phyloP scores from a whole-genome alignment of 192 early-diverging fungal species.

The Entomortierella parvispora region DNA sequence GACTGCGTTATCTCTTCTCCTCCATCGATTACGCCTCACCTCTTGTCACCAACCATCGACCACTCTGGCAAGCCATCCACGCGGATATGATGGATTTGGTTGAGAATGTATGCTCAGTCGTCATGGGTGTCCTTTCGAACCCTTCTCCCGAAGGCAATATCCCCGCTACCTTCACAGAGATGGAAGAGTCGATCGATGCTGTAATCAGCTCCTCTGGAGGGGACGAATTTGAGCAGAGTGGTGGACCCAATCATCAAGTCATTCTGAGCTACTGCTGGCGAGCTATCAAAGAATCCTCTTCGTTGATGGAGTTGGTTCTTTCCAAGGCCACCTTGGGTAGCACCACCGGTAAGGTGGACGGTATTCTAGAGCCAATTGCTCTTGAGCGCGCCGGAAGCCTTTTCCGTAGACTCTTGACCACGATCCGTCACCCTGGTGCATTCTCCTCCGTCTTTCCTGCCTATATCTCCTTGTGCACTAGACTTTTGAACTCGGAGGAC shows the following conservation, averaged over 20 bases:
- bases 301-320: conserved; percentile 42
- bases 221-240: conserved; percentile 53
- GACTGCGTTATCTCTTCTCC: conserved; percentile 67
- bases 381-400: conserved; percentile 58
- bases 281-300: conserved; percentile 88
- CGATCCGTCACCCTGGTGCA: conserved; percentile 91
- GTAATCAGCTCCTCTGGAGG: conserved; percentile 53
- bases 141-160: conserved; percentile 92
- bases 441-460: conserved; percentile 89
- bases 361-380: conserved; percentile 17
- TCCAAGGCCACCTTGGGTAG: conserved; percentile 39
- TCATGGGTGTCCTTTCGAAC: conserved; percentile 77
- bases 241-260: conserved; percentile 81
- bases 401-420: conserved; percentile 67
- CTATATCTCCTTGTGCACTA: conserved; percentile 76
- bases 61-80: conserved; percentile 64
- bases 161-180: conserved; percentile 80
- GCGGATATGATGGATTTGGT: conserved; percentile 58
- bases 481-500: conserved; percentile 69
- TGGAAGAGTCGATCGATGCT: conserved; percentile 67
- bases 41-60: conserved; percentile 53
- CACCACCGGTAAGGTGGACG: conserved; percentile 31
- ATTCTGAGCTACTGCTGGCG: conserved; percentile 93
- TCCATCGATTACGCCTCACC: conserved; percentile 66
- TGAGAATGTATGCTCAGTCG: conserved; percentile 64